Percentiles rank a stretch among this genome's conserved stretches.
phyloP scores from a whole-genome alignment of 371 early-diverging fungal species.

The Mucor plumbeus region DNA sequence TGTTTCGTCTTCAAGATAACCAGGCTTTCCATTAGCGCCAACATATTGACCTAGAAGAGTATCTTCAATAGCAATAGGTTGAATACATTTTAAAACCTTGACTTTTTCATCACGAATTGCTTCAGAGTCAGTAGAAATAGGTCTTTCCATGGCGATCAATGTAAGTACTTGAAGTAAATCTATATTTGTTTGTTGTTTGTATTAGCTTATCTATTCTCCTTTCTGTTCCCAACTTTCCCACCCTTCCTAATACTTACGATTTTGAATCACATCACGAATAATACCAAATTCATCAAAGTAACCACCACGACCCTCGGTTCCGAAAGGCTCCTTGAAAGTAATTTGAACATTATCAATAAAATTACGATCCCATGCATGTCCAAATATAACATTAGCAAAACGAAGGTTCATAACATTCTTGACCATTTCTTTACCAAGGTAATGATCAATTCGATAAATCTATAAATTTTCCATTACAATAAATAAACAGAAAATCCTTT shows the following conservation, averaged over 20 bases:
- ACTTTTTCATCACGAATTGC: conserved; percentile 93
- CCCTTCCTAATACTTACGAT: conserved; percentile 63
- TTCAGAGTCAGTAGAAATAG: conserved; percentile 83
- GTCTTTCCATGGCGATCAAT: conserved; percentile 92
- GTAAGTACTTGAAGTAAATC: conserved; percentile 92
- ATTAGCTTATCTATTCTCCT: not conserved
- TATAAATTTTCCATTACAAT: conserved; percentile 29
- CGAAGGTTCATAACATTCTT: conserved; percentile 95
- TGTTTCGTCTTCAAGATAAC: conserved; percentile 92
- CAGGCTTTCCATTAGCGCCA: conserved; percentile 77
- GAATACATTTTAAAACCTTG: conserved; percentile 83
- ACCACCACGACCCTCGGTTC: conserved; percentile 98
- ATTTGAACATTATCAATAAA: conserved; percentile 96
- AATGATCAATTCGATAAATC: conserved; percentile 98
- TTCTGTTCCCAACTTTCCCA: not conserved
- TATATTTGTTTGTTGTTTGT: conserved; percentile 43
- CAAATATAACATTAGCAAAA: conserved; percentile 94
- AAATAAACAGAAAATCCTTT: not conserved
- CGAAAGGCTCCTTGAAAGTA: conserved; percentile 98
- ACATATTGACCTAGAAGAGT: conserved; percentile 91
- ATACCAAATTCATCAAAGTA: conserved; percentile 99
- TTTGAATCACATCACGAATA: conserved; percentile 99
- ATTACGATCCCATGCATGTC: conserved; percentile 90
- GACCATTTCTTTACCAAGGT: conserved; percentile 99
- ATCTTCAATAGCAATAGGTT: conserved; percentile 78